Conservation (phyloP, 2,329 filamentous ascomycete genomes). For the Talaromyces sp. region DNA sequence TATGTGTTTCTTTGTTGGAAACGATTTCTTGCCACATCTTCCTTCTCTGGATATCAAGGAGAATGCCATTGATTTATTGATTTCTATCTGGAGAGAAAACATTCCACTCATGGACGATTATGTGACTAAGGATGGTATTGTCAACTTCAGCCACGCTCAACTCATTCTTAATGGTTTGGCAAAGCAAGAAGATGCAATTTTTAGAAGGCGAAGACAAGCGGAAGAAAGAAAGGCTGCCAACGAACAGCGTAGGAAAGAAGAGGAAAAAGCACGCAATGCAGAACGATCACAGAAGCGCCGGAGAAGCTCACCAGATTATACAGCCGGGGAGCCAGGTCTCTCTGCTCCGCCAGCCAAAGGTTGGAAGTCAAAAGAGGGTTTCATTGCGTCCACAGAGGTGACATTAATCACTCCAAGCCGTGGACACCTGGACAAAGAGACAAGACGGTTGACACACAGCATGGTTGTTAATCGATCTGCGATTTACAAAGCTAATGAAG, state of each 20-base stretch:
- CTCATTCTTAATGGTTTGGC: conserved; percentile 83
- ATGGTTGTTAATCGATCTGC: conserved; percentile 76
- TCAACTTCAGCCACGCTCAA: conserved; percentile 83
- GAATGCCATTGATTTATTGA: conserved; percentile 93
- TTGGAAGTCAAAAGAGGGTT: conserved; percentile 29
- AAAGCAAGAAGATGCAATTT: conserved; percentile 91
- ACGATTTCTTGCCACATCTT: conserved; percentile 95
- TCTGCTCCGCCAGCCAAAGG: conserved; percentile 24
- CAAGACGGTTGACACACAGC: conserved; percentile 72
- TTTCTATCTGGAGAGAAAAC: conserved; percentile 95
- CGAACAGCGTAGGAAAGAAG: conserved; percentile 73
- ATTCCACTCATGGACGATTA: conserved; percentile 90
- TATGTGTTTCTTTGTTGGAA: conserved; percentile 98
- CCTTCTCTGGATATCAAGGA: conserved; percentile 97
- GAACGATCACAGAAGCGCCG: conserved; percentile 44
- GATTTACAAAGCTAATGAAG: conserved; percentile 67
- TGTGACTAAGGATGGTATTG: conserved; percentile 89
- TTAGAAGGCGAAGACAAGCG: conserved; percentile 78
- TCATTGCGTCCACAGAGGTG: conserved; percentile 47
- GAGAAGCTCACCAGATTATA: conserved; percentile 48
- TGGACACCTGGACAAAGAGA: conserved; percentile 56
- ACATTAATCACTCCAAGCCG: conserved; percentile 59
- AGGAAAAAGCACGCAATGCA: conserved; percentile 57
- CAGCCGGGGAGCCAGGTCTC: conserved; percentile 37
- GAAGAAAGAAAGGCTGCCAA: conserved; percentile 81